Conservation (phyloP, 2,329 filamentous ascomycete genomes). For the Xylariaceae sp. region DNA sequence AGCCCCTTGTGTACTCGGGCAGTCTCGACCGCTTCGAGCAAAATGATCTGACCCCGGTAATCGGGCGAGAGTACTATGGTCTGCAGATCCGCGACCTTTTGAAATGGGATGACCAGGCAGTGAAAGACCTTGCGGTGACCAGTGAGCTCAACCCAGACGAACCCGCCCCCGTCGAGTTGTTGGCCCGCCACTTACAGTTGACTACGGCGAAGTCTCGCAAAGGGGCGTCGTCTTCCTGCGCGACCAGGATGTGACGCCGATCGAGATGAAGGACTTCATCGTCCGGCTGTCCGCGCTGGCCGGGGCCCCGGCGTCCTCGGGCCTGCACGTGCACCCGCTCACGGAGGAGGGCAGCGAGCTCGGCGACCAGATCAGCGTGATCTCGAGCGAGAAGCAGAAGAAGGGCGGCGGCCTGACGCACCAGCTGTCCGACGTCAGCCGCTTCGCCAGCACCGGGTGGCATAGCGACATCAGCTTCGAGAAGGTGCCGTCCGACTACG, state of each 20-base stretch:
- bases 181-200: conserved; percentile 1
- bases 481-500: conserved; percentile 44
- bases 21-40: conserved; percentile 31
- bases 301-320: conserved; percentile 39
- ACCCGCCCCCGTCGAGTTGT: too few species aligned
- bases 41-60: conserved; percentile 26
- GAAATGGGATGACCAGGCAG: conserved; percentile 11
- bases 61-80: conserved; percentile 26
- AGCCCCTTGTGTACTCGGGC: conserved; percentile 32
- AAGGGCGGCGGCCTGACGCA: conserved; percentile 45
- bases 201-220: conserved; percentile 30
- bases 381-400: conserved; percentile 48
- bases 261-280: conserved; percentile 37
- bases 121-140: conserved; percentile 19
- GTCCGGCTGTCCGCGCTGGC: conserved; percentile 34
- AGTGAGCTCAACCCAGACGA: too few species aligned
- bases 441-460: conserved; percentile 41
- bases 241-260: conserved; percentile 36
- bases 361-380: conserved; percentile 48
- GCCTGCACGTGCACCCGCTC: conserved; percentile 47
- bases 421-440: conserved; percentile 41
- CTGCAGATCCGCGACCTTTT: conserved; percentile 25
- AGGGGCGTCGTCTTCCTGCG: conserved; percentile 44
- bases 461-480: conserved; percentile 49
- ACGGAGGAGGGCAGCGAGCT: conserved; percentile 44